Evolutionary conservation across 208 protist species (phyloP), one percentile per base, ranked within the genome.

Genomic region (Novymonas esmeraldas): DNA sequence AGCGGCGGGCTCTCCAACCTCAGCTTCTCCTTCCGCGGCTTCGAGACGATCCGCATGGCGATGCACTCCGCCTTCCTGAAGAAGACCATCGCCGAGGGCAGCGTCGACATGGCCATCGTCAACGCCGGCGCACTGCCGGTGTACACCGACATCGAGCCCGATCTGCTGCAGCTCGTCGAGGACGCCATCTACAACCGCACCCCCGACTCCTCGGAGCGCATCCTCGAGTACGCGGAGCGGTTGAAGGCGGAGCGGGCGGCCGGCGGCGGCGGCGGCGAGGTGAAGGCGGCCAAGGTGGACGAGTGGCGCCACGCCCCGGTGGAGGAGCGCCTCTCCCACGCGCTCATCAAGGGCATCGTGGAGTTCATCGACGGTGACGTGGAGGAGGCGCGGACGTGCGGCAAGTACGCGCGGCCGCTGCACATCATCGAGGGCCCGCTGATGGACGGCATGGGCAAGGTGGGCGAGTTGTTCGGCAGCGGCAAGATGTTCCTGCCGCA

Each of bases 401-500:
- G 85, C 46, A 73, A 73, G 51, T 87, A 79, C 56, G 58, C 68
- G 20, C 63, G 60, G 3, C 85, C 91, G 11, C 78, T 97, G 14
- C 29, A 83, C 59, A 87, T 98, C 69, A 98, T 98, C 70, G 96
- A 98, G 71, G 97, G 97, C 4, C 98, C 97, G 31, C 70, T 99
- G 13, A 99, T 99, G 97, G 56, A 52, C 13, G 98, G 97, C 67
- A 99, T 99, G 97, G 87, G 73, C 67, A 76, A 88, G 16, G 98
- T 99, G 29, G 97, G 98, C 57, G 95, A 98, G 70, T 81, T 99
- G 16, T 99, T 99, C 67, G 98, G 97, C 41, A 80, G 91, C 14
- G 97, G 98, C 14, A 98, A 99, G 83, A 98, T 99, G 96, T 99
- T 99, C 74, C 81, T 99, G 52, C 97, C 98, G 24, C 98, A 99